Conservation (phyloP, 1,139 yeast species). For the Eremothecium gossypii region DNA sequence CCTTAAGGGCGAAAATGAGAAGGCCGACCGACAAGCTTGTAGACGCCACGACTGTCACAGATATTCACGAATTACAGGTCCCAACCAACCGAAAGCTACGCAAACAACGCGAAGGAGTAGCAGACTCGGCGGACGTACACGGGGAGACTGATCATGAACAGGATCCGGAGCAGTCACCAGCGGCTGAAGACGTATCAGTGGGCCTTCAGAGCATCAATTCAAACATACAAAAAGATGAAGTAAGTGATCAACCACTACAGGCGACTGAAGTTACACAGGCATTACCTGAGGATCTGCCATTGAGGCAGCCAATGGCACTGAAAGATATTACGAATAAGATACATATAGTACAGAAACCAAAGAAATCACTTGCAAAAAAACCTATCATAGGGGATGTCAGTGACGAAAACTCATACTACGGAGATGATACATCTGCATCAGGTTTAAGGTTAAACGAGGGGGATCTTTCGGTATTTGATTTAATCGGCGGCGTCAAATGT, state of each 20-base stretch:
- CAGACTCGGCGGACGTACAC: no score
- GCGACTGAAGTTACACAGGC: no score
- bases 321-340: slow-evolving; percentile 21
- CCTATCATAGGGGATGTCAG: slow-evolving; percentile 24
- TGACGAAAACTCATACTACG: slow-evolving; percentile 15
- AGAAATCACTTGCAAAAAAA: slow-evolving; percentile 22
- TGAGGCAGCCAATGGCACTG: slow-evolving; percentile 7
- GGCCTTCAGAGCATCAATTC: no score
- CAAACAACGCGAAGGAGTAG: no score
- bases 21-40: slow-evolving; percentile 52
- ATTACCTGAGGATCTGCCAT: neutral
- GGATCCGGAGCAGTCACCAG: no score
- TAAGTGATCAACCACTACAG: no score
- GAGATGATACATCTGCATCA: slow-evolving; percentile 8
- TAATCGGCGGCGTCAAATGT: slow-evolving; percentile 17
- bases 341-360: slow-evolving; percentile 9
- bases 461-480: slow-evolving; percentile 28
- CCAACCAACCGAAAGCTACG: slow-evolving; percentile 5
- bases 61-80: slow-evolving; percentile 29
- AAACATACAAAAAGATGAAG: no score
- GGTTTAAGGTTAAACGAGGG: slow-evolving; percentile 8
- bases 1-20: slow-evolving; percentile 61
- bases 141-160: no score
- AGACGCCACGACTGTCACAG: slow-evolving; percentile 39
- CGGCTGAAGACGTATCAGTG: no score